Evolutionary conservation across 1,284 basidiomycete genomes (phyloP).

Genomic region (Ustilago cynodontis): DNA sequence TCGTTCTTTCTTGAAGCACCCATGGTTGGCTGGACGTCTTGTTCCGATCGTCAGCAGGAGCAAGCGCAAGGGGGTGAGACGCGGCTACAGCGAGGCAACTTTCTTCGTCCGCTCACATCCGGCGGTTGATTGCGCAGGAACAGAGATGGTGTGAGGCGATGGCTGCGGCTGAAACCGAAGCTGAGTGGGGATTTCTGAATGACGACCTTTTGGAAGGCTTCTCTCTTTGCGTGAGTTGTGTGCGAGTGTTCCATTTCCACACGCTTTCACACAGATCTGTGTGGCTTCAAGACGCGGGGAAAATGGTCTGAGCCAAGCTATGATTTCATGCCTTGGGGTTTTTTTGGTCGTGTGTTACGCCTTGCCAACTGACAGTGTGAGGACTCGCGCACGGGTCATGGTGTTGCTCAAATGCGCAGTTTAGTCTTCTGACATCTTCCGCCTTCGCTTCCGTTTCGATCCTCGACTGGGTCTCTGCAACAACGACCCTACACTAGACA

Average conservation of each 20-base stretch:
- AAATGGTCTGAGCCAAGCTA: not conserved
- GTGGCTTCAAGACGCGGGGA: constrained; percentile 5
- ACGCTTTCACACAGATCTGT: not conserved
- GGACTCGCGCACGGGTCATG: constrained; percentile 19
- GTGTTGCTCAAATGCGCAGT: not conserved
- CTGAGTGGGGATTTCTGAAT: not conserved
- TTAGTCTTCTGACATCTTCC: constrained; percentile 2
- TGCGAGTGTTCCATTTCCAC: constrained; percentile 8
- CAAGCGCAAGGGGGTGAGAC: not conserved
- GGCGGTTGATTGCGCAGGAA: not conserved
- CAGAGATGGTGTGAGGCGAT: not conserved
- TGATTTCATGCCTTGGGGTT: not conserved
- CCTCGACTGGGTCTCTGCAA: not conserved
- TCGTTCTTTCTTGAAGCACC: not conserved
- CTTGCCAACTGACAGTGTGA: not conserved
- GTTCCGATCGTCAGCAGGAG: not conserved
- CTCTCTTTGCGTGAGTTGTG: not conserved
- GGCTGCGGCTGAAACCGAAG: not conserved
- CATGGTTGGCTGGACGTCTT: not conserved
- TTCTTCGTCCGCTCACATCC: not conserved
- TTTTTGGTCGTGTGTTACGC: not conserved
- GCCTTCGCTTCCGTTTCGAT: not conserved
- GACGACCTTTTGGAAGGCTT: not conserved
- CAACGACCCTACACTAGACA: not conserved
- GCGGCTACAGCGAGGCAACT: not conserved